A percentile compares a stretch with the other conserved stretches of the same genome.
These are phyloP conservation scores for Termitomyces sp. DNA, from an alignment of 768 basidiomycete genomes.

Conservation along the genomic window DNA sequence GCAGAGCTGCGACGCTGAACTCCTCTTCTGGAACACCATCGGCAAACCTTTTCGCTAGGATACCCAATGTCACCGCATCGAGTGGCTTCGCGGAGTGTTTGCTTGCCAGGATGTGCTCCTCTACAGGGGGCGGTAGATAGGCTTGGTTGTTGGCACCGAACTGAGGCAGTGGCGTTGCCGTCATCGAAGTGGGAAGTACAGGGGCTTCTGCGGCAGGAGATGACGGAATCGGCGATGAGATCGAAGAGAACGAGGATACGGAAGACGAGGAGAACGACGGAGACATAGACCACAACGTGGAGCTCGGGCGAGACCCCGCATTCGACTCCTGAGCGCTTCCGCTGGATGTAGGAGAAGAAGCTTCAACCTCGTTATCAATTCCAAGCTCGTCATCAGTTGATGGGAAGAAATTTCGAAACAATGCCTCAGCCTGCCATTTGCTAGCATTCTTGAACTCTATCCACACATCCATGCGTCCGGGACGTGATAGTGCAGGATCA, in stretches of 20 bases:
- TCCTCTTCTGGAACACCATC: constrained; percentile 80
- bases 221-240: constrained; percentile 38
- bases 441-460: constrained; percentile 86
- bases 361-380: constrained; percentile 28
- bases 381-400: constrained; percentile 49
- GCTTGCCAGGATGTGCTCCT: constrained; percentile 51
- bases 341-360: constrained; percentile 1
- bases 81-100: constrained; percentile 65
- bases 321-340: background rate
- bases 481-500: constrained; percentile 87
- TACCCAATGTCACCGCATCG: constrained; percentile 55
- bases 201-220: constrained; percentile 22
- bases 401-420: constrained; percentile 91
- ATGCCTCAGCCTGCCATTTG: constrained; percentile 78
- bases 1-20: constrained; percentile 86
- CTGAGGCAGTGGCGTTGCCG: constrained; percentile 24
- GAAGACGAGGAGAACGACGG: constrained; percentile 22
- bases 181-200: constrained; percentile 15
- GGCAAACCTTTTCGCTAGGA: constrained; percentile 75
- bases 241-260: constrained; percentile 28
- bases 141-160: constrained; percentile 56
- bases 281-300: constrained; percentile 20
- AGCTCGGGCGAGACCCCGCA: constrained; percentile 9
- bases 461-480: constrained; percentile 92
- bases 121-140: constrained; percentile 61